These are phyloP conservation scores for Penicillium vulpinum DNA, from an alignment of 2,329 filamentous ascomycete genomes.

Conservation along the genomic window DNA sequence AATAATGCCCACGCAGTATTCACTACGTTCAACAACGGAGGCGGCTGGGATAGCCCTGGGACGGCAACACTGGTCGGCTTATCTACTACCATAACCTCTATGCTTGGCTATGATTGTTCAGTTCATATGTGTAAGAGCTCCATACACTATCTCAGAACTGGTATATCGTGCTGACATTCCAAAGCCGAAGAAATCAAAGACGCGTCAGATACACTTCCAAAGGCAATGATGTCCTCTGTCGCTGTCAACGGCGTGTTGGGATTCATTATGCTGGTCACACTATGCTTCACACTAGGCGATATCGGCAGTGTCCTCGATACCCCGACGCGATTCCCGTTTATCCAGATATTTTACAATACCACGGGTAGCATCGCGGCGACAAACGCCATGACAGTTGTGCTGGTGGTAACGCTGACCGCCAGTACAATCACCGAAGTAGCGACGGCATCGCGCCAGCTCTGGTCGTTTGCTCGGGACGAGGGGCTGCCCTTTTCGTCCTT, in stretches of 20 bases:
- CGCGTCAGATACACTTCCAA: constrained; percentile 53
- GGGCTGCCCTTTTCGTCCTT: constrained; percentile 43
- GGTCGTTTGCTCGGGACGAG: constrained; percentile 53
- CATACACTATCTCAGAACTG: background rate
- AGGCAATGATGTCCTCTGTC: constrained; percentile 52
- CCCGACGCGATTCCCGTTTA: constrained; percentile 58
- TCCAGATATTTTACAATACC: constrained; percentile 58
- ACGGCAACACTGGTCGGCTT: constrained; percentile 45
- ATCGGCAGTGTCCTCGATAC: constrained; percentile 47
- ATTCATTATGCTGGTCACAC: constrained; percentile 58
- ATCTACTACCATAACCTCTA: constrained; percentile 41
- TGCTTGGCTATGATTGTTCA: constrained; percentile 46
- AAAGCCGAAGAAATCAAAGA: constrained; percentile 47
- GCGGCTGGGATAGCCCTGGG: constrained; percentile 42
- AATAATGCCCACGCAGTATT: constrained; percentile 42
- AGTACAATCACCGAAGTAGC: constrained; percentile 57
- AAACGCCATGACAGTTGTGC: constrained; percentile 52
- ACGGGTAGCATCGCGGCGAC: constrained; percentile 52
- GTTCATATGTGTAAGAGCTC: constrained; percentile 47
- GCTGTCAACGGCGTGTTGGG: constrained; percentile 55
- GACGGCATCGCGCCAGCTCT: constrained; percentile 59
- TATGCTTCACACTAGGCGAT: constrained; percentile 57
- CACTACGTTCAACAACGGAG: constrained; percentile 43
- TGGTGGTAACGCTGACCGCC: constrained; percentile 52
- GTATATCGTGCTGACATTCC: constrained; percentile 7